Percentiles rank a stretch among this genome's conserved stretches.
These are phyloP conservation scores for Nepenthes mirabilis DNA, from an alignment of 148 eudicot genomes.

Conservation along the genomic window DNA sequence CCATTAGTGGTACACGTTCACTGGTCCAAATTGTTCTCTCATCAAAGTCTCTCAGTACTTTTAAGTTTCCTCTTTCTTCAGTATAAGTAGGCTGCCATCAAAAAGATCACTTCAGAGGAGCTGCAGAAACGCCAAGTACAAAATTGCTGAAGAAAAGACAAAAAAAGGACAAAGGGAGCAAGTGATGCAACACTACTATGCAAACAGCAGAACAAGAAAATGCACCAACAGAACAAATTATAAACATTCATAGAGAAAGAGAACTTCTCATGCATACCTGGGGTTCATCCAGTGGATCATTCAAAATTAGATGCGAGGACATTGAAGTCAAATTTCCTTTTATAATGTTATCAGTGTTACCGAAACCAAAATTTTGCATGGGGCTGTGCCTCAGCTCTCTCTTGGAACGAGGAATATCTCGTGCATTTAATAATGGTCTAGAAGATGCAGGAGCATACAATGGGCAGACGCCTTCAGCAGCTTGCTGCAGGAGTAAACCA, in stretches of 20 bases:
- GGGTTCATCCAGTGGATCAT: slow-evolving; percentile 73
- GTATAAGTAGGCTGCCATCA: slow-evolving; percentile 40
- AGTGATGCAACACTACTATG: background rate
- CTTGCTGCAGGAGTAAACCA: slow-evolving; percentile 87
- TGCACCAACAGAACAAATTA: background rate
- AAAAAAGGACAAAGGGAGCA: slow-evolving; percentile 3
- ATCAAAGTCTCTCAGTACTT: slow-evolving; percentile 69
- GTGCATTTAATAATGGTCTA: slow-evolving; percentile 37
- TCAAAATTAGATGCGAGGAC: slow-evolving; percentile 77
- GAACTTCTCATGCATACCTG: slow-evolving; percentile 35
- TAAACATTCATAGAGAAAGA: slow-evolving; percentile 1
- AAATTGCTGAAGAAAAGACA: background rate
- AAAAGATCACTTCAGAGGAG: slow-evolving; percentile 4
- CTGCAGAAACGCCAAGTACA: background rate
- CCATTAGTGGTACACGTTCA: slow-evolving; percentile 70
- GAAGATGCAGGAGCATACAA: slow-evolving; percentile 32
- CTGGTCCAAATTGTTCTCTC: slow-evolving; percentile 96
- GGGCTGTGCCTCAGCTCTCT: slow-evolving; percentile 65
- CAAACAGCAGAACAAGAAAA: background rate
- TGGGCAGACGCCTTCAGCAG: slow-evolving; percentile 42
- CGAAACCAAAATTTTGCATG: slow-evolving; percentile 22
- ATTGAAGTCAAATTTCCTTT: slow-evolving; percentile 37
- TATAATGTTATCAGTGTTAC: slow-evolving; percentile 21
- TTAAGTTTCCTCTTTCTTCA: slow-evolving; percentile 73
- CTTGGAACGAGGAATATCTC: slow-evolving; percentile 41